Base-by-base conservation (phyloP, 768 basidiomycete species). In the Hebeloma cylindrosporum region DNA sequence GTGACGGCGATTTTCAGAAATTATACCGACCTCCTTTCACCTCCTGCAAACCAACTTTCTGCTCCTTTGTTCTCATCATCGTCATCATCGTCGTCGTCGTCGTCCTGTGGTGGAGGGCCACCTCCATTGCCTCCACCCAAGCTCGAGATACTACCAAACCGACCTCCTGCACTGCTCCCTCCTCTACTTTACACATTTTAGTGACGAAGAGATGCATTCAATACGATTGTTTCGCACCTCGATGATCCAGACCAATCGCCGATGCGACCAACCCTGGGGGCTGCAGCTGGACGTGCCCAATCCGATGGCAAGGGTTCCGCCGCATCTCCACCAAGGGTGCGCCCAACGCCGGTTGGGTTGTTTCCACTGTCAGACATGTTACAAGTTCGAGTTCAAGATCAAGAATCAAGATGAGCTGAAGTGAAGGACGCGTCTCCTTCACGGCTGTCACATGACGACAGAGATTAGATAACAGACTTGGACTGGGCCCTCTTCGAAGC, bases 31-130 rank as follows among this genome's bases (percentile, higher is more conserved):
- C 92, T 93, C 59, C 90, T 73, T 62, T 95, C 95, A 0, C 95
- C 95, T n/a, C 95, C 95, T 3, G 95, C 85, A 64, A 91, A 98
- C 77, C 85, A 89, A 53, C 74, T 83, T 56, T 89, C 80, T 1
- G 73, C 69, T 13, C 76, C 74, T 26, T 74, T 72, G 4, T 67
- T 69, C 31, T 75, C 67, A 5, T 70, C 71, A 27, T 76, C 75
- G 3, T 71, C 72, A 8, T 73, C 75, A 1, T 80, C 80, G 21
- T 79, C 80, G 10, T 77, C 75, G 37, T 74, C 74, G 42, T 71
- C 72, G 5, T 68, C 67, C 11, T 54, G 54, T 5, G 40, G 45
- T 18, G 48, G 40, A 21, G 34, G 40, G 27, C 58, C 54, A 16
- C 56, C 58, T 18, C 59, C 40, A 11, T 45, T 31, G 0, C 45